Evolutionary conservation across 768 basidiomycete genomes (phyloP).

Genomic region (Podaxis mareebaensis): DNA sequence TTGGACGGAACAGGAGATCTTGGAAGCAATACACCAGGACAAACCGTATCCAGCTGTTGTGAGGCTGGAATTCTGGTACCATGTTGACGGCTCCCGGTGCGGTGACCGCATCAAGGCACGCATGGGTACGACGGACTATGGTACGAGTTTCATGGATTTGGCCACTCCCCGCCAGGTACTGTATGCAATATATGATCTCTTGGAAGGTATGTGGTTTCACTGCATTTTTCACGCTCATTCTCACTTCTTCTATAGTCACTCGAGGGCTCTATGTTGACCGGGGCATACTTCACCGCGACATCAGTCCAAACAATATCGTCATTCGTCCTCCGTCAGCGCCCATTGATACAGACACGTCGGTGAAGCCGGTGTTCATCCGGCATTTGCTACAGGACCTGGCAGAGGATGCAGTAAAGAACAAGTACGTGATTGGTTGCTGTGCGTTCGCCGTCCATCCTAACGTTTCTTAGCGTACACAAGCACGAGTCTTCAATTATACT

Average conservation of each 20-base stretch:
- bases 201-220: too few species aligned
- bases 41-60: not conserved
- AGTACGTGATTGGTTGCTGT: not conserved
- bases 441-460: not conserved
- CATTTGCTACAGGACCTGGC: conserved; percentile 4
- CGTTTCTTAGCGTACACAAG: not conserved
- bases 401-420: not conserved
- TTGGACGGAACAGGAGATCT: not conserved
- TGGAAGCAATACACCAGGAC: not conserved
- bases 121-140: not conserved
- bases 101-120: not conserved
- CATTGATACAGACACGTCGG: not conserved
- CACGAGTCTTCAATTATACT: conserved; percentile 6
- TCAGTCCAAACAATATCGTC: conserved; percentile 6
- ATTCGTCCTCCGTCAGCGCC: not conserved
- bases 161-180: too few species aligned
- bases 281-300: conserved; percentile 13
- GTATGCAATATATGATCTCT: too few species aligned
- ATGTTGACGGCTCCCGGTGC: not conserved
- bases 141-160: too few species aligned
- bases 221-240: not conserved
- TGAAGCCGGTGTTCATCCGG: not conserved
- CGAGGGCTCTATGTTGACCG: conserved; percentile 14
- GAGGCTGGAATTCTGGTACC: not conserved
- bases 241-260: not conserved